These are phyloP conservation scores for Calonectria pseudoreteaudii DNA, from an alignment of 2,329 filamentous ascomycete genomes.

Conservation along the genomic window DNA sequence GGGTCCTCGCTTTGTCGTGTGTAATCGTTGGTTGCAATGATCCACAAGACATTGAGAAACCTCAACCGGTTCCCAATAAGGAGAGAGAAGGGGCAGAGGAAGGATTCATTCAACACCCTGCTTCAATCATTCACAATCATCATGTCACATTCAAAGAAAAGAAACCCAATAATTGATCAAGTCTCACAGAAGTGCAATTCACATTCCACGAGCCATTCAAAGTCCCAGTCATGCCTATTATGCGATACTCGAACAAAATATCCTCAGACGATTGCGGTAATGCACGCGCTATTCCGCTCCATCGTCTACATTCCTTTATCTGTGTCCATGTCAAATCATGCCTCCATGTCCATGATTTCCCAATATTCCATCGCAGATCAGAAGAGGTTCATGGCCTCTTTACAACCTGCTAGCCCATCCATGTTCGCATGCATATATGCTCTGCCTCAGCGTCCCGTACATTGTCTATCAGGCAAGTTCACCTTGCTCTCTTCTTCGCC, in stretches of 20 bases:
- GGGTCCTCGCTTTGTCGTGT: not conserved
- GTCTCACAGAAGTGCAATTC: conserved; percentile 16
- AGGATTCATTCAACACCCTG: not conserved
- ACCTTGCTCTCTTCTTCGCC: not conserved
- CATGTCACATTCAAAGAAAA: not conserved
- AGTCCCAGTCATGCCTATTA: conserved; percentile 33
- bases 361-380: not conserved
- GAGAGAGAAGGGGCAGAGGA: not conserved
- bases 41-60: not conserved
- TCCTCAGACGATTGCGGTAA: conserved; percentile 31
- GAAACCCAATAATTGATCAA: not conserved
- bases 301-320: conserved; percentile 23
- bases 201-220: conserved; percentile 21
- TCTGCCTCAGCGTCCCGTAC: not conserved
- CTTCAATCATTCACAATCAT: not conserved
- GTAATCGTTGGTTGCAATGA: not conserved
- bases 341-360: conserved; percentile 18
- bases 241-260: conserved; percentile 42
- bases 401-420: not conserved
- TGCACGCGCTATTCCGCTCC: conserved; percentile 28
- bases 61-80: not conserved
- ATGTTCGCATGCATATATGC: not conserved
- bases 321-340: conserved; percentile 10
- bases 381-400: not conserved
- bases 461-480: conserved; percentile 2